Evolutionary conservation across 306 rosid species (phyloP).

Genomic region (Cajanus cajan): DNA sequence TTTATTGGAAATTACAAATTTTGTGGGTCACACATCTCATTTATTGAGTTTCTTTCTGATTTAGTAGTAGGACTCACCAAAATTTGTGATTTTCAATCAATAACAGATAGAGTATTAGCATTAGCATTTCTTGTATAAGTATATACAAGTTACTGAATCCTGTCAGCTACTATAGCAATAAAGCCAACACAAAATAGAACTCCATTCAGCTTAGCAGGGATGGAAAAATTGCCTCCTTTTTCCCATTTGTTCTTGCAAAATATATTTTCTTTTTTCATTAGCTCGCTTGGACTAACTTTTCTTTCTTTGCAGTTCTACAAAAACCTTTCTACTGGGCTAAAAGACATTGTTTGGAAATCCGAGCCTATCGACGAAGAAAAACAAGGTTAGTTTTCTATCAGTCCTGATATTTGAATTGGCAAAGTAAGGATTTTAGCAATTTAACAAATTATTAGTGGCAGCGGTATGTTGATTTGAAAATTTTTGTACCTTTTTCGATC

Average conservation of each 20-base stretch:
- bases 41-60: too few species aligned
- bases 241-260: too few species aligned
- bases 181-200: background rate
- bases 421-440: background rate
- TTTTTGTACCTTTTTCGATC: background rate
- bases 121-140: too few species aligned
- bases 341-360: conserved; percentile 86
- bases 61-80: too few species aligned
- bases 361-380: conserved; percentile 62
- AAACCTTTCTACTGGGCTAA: conserved; percentile 70
- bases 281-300: conserved; percentile 18
- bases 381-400: conserved; percentile 49
- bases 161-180: too few species aligned
- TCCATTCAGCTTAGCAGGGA: background rate
- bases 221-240: too few species aligned
- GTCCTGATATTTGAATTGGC: background rate
- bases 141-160: too few species aligned
- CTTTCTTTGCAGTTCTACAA: conserved; percentile 73
- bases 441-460: background rate
- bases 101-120: too few species aligned
- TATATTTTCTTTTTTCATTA: background rate
- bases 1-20: too few species aligned
- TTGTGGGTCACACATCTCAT: too few species aligned
- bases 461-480: background rate
- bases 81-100: too few species aligned